A percentile compares a stretch with the other conserved stretches of the same genome.
Evolutionary conservation across 2,329 filamentous ascomycete genomes (phyloP).

Genomic region (Paecilomyces formosus): DNA sequence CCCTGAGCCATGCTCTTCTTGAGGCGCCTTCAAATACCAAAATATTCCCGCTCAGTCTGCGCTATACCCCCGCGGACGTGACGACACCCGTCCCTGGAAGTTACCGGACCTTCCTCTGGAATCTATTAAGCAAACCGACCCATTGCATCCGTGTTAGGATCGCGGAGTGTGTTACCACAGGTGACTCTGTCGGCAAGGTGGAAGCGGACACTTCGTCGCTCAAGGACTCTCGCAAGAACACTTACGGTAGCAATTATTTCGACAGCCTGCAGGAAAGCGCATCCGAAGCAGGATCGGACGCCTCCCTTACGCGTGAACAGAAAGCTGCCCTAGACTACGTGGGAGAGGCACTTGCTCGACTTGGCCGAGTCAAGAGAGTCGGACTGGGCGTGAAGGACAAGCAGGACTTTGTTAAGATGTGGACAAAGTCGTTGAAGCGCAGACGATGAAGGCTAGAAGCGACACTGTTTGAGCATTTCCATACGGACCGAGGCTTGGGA

Average conservation of each 20-base stretch:
- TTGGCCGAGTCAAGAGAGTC: slow-evolving; percentile 83
- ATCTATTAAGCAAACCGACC: slow-evolving; percentile 71
- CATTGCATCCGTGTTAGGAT: slow-evolving; percentile 89
- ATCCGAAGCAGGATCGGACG: slow-evolving; percentile 17
- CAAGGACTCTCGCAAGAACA: slow-evolving; percentile 16
- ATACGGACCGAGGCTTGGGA: background rate
- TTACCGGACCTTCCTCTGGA: slow-evolving; percentile 73
- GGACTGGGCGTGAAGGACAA: slow-evolving; percentile 80
- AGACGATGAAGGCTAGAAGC: slow-evolving; percentile 2
- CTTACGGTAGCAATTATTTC: slow-evolving; percentile 40
- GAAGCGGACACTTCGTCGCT: slow-evolving; percentile 7
- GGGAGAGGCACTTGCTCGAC: slow-evolving; percentile 74
- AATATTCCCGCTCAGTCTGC: slow-evolving; percentile 84
- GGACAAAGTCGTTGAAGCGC: slow-evolving; percentile 41
- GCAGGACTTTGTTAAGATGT: slow-evolving; percentile 68
- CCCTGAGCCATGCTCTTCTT: slow-evolving; percentile 70
- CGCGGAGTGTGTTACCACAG: slow-evolving; percentile 57
- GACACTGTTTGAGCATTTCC: background rate
- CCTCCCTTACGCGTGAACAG: slow-evolving; percentile 48
- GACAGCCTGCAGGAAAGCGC: slow-evolving; percentile 38
- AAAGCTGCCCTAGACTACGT: slow-evolving; percentile 67
- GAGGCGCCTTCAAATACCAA: slow-evolving; percentile 58
- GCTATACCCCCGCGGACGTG: slow-evolving; percentile 82
- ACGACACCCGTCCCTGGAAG: slow-evolving; percentile 79
- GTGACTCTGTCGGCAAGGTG: slow-evolving; percentile 18